Evolutionary conservation across 495 filamentous ascomycete genomes (phyloP).

Genomic region (Talaromyces stipitatus): DNA sequence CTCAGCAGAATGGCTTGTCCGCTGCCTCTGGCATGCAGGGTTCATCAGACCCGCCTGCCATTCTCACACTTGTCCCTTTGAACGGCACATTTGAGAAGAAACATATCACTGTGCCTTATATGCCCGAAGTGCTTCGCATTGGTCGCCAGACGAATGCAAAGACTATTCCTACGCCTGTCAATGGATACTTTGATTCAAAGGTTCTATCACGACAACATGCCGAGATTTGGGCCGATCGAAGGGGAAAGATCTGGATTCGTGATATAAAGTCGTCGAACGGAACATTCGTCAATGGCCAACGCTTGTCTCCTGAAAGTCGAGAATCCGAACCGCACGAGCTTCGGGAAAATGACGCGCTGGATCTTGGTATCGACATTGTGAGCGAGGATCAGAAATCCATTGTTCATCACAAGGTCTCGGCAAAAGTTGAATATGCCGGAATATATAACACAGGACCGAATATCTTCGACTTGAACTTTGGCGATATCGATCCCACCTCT

Average conservation of each 20-base stretch:
- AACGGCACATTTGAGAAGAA: slow-evolving; percentile 97
- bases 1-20: slow-evolving; percentile 57
- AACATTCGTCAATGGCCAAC: slow-evolving; percentile 91
- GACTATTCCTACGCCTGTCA: slow-evolving; percentile 78
- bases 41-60: slow-evolving; percentile 53
- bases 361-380: slow-evolving; percentile 96
- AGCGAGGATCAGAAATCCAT: slow-evolving; percentile 97
- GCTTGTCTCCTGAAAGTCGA: slow-evolving; percentile 83
- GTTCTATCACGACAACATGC: slow-evolving; percentile 94
- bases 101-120: slow-evolving; percentile 84
- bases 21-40: slow-evolving; percentile 44
- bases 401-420: slow-evolving; percentile 95
- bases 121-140: slow-evolving; percentile 81
- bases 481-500: slow-evolving; percentile 68
- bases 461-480: slow-evolving; percentile 81
- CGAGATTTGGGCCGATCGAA: slow-evolving; percentile 86
- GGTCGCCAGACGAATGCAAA: slow-evolving; percentile 96
- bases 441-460: slow-evolving; percentile 58
- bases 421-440: slow-evolving; percentile 91
- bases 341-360: slow-evolving; percentile 77
- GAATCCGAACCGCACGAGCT: slow-evolving; percentile 94
- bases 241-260: slow-evolving; percentile 88
- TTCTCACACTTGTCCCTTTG: slow-evolving; percentile 74
- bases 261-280: slow-evolving; percentile 98
- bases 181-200: slow-evolving; percentile 97